These are phyloP conservation scores for Lecanoromycetidae sp. DNA, from an alignment of 2,329 filamentous ascomycete species.

Conservation along the genomic window DNA sequence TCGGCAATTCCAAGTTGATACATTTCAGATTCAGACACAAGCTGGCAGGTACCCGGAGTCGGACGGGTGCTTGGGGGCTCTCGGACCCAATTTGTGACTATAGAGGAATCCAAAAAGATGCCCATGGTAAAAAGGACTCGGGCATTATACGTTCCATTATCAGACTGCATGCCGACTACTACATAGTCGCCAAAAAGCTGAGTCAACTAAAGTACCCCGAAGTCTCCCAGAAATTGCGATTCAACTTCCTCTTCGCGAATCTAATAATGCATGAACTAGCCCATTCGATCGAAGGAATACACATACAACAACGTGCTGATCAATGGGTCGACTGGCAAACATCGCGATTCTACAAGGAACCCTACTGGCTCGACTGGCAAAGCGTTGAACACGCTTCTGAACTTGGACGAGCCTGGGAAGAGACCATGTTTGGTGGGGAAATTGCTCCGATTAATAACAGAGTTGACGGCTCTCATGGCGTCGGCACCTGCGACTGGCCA, in stretches of 20 bases:
- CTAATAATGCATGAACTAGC: constrained; percentile 16
- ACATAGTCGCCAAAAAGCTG: constrained; percentile 16
- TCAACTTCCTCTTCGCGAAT: constrained; percentile 15
- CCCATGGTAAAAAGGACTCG: constrained; percentile 2
- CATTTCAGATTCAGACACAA: constrained; percentile 14
- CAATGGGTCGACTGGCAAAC: constrained; percentile 14
- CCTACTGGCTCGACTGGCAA: constrained; percentile 15
- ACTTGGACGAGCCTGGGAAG: constrained; percentile 16
- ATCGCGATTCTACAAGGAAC: constrained; percentile 10
- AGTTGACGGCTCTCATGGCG: constrained; percentile 14
- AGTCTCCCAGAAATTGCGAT: constrained; percentile 16
- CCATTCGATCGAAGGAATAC: constrained; percentile 15
- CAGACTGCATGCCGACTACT: constrained; percentile 15
- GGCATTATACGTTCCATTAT: constrained; percentile 15
- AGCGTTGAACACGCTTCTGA: constrained; percentile 8
- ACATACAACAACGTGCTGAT: constrained; percentile 11
- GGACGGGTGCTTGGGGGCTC: constrained; percentile 4
- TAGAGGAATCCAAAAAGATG: constrained; percentile 5
- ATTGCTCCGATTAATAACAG: constrained; percentile 14
- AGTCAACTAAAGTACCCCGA: constrained; percentile 15
- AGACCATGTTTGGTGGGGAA: constrained; percentile 14
- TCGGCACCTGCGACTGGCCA: constrained; percentile 15
- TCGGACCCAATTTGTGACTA: constrained; percentile 16
- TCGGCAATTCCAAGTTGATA: constrained; percentile 13
- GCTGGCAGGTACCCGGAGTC: not conserved